Percentiles rank a stretch among this genome's conserved stretches.
Evolutionary conservation across 495 filamentous ascomycete species (phyloP).

Genomic region (Friedmanniomyces simplex): DNA sequence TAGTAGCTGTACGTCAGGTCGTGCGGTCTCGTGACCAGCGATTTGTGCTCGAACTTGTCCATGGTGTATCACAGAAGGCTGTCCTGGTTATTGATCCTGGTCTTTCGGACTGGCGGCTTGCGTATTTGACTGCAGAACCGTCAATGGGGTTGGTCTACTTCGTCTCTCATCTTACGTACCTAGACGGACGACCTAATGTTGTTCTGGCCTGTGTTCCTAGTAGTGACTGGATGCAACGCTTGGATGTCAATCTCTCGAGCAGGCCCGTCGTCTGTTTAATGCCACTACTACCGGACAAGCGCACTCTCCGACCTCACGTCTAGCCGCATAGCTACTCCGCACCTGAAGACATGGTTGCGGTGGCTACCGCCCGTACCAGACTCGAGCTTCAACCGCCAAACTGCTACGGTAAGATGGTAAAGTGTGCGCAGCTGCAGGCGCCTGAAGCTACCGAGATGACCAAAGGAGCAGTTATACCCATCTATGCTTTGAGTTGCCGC

Average conservation of each 20-base stretch:
- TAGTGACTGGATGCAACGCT: too few species aligned
- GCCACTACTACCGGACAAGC: too few species aligned
- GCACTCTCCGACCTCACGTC: neutral
- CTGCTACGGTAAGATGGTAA: too few species aligned
- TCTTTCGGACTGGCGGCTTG: neutral
- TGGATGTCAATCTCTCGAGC: too few species aligned
- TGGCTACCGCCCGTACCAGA: neutral
- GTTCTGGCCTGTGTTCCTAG: too few species aligned
- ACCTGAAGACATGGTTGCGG: neutral
- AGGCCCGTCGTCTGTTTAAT: too few species aligned
- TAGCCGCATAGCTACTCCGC: neutral
- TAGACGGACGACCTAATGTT: too few species aligned
- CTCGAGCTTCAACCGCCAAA: too few species aligned
- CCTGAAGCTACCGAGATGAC: neutral
- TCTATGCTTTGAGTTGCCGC: neutral
- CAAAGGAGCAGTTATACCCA: neutral
- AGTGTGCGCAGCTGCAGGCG: neutral
- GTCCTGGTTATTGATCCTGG: too few species aligned
- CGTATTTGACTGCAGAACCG: too few species aligned
- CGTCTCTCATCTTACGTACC: too few species aligned
- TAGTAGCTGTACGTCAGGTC: slow-evolving; percentile 17
- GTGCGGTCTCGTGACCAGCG: slow-evolving; percentile 3
- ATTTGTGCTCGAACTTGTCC: slow-evolving; percentile 12
- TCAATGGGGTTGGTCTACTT: too few species aligned
- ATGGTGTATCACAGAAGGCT: neutral